A percentile compares a stretch with the other conserved stretches of the same genome.
These are phyloP conservation scores for Trypanosoma congolense DNA, from an alignment of 208 protist genomes.

Conservation along the genomic window DNA sequence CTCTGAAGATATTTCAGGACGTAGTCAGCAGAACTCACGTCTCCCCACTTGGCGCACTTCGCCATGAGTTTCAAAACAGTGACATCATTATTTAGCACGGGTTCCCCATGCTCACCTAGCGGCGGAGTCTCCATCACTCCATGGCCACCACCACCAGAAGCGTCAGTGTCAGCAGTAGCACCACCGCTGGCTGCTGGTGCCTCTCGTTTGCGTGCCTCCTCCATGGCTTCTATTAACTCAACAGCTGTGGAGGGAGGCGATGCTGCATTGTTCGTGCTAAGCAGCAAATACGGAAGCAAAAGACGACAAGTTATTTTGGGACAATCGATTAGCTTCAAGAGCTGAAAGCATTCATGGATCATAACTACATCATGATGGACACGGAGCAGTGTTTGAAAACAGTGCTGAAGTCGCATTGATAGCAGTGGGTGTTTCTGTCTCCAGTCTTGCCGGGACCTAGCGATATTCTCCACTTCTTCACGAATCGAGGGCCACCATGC, in stretches of 20 bases:
- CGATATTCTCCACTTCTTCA: conserved; percentile 42
- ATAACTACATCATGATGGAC: conserved; percentile 59
- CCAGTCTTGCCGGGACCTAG: conserved; percentile 7
- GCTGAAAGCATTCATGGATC: conserved; percentile 62
- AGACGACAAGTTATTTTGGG: conserved; percentile 45
- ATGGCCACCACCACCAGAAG: background rate
- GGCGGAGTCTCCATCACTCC: no score
- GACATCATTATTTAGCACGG: conserved; percentile 60
- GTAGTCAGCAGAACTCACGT: conserved; percentile 37
- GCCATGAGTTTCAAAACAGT: conserved; percentile 71
- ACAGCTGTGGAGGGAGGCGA: conserved; percentile 50
- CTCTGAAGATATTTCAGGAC: conserved; percentile 35
- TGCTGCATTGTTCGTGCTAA: conserved; percentile 57
- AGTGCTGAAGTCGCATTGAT: conserved; percentile 66
- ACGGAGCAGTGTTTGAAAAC: conserved; percentile 75
- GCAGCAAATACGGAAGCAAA: conserved; percentile 69
- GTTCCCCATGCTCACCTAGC: conserved; percentile 4
- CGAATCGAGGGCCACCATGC: conserved; percentile 64
- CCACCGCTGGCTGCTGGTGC: background rate
- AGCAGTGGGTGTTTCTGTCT: conserved; percentile 53
- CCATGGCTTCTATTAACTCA: conserved; percentile 37
- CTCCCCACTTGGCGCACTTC: conserved; percentile 67
- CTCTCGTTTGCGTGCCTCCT: conserved; percentile 13
- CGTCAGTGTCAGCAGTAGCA: background rate
- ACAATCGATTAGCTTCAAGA: conserved; percentile 35